Evolutionary conservation across 352 stramenopile genomes (phyloP), one percentile per base, ranked within the genome.

Genomic region (Phytophthora cactorum): DNA sequence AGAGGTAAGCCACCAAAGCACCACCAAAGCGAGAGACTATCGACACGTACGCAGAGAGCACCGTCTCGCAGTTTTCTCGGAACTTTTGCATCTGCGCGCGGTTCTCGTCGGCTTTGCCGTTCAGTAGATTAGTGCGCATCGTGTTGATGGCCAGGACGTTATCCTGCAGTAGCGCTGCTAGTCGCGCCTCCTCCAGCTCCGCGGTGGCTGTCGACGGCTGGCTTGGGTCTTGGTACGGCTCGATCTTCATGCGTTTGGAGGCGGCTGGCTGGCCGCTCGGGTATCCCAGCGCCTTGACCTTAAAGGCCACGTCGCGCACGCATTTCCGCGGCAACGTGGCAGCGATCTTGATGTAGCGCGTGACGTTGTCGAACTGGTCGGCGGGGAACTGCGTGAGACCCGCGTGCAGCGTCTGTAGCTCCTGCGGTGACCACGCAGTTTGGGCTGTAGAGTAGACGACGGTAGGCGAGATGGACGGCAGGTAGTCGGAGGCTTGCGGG

Each of bases 281-380:
- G 58, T 57, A 67, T 10, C 60, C 59, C 6, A 84, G 67, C 2
- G 71, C 66, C 55, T 86, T 86, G 52, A 86, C 78, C 52, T 89
- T 87, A 59, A 87, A 90, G 29, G 86, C 83, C 15, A 95, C 84
- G 59, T 95, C 84, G 4, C 86, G 84, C 10, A 92, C 84, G 55
- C 79, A 89, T 58, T 92, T 95, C 14, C 66, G 74, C 7, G 84
- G 84, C 34, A 95, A 64, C 38, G 67, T 79, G 7, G 84, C 83
- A 4, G 86, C 86, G 54, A 93, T 86, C 63, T 92, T 92, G 72
- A 93, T 91, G 73, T 91, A 95, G 8, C 84, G 79, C n/a, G 86
- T 95, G 51, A 93, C 81, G 54, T 90, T 91, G 60, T 93, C 84
- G 63, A 84, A 90, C 29, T 84, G 60, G 46, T 89, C 78, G 43